Evolutionary conservation across 2,329 filamentous ascomycete species (phyloP).

Genomic region (Teratosphaeria destructans): DNA sequence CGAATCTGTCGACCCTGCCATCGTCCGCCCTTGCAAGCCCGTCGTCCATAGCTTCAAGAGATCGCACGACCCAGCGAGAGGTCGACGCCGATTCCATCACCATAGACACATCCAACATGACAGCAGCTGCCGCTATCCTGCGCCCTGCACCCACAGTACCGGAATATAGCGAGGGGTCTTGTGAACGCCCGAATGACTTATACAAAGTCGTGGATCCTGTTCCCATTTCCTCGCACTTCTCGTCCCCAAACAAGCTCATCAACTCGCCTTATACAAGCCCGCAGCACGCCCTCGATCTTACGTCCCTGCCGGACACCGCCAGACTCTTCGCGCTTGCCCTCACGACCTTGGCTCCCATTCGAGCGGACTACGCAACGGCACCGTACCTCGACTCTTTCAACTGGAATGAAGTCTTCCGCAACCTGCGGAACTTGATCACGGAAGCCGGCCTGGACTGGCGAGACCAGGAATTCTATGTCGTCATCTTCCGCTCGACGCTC

Average conservation of each 20-base stretch:
- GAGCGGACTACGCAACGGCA: constrained; percentile 65
- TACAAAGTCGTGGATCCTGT: no score
- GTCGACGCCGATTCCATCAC: background rate
- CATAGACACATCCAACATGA: background rate
- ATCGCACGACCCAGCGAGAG: background rate
- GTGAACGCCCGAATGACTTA: no score
- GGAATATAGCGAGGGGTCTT: no score
- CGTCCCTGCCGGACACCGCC: constrained; percentile 53
- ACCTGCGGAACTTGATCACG: constrained; percentile 42
- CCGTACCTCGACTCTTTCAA: constrained; percentile 68
- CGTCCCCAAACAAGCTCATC: constrained; percentile 6
- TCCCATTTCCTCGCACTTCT: no score
- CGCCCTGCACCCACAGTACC: background rate
- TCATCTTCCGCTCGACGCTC: constrained; percentile 70
- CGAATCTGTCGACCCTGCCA: background rate
- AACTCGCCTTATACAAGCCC: constrained; percentile 63
- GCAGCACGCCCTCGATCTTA: constrained; percentile 63
- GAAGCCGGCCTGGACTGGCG: constrained; percentile 9
- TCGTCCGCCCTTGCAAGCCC: background rate
- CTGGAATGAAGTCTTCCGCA: constrained; percentile 51
- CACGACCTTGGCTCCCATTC: constrained; percentile 50
- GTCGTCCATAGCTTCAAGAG: background rate
- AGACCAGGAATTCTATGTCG: constrained; percentile 57
- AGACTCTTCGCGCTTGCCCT: constrained; percentile 63
- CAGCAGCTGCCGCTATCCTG: background rate